These are phyloP conservation scores for Ananas comosus DNA, from an alignment of 176 grass and related monocot species.

Conservation along the genomic window DNA sequence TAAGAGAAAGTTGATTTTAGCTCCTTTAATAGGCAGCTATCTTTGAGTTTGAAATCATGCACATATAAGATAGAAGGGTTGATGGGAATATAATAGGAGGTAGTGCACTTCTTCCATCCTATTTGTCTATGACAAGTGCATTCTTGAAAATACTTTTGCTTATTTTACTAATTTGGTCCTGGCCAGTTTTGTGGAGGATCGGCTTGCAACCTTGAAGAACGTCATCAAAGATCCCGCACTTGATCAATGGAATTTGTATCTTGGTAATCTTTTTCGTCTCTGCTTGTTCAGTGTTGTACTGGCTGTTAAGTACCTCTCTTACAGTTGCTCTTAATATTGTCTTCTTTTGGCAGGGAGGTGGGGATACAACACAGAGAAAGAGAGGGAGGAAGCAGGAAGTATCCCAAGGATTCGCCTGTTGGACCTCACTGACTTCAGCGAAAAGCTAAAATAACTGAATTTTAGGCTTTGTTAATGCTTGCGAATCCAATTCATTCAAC, in stretches of 20 bases:
- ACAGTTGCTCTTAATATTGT: neutral
- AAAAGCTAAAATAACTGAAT: constrained; percentile 55
- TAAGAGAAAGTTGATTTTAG: no score
- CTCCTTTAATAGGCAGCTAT: no score
- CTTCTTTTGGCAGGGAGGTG: constrained; percentile 42
- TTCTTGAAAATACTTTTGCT: neutral
- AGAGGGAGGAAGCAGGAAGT: constrained; percentile 51
- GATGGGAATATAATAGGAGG: neutral
- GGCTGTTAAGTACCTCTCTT: neutral
- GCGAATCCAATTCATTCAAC: no score
- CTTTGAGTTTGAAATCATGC: no score
- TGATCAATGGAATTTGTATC: constrained; percentile 75
- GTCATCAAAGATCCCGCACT: constrained; percentile 79
- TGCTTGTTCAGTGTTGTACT: neutral
- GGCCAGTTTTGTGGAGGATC: constrained; percentile 70
- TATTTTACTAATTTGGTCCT: constrained; percentile 9
- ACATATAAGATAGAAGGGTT: neutral
- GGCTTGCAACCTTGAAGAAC: constrained; percentile 69
- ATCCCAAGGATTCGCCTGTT: constrained; percentile 57
- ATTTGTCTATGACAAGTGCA: neutral
- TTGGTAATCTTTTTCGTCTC: constrained; percentile 33
- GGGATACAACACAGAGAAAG: constrained; percentile 78
- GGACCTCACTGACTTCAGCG: constrained; percentile 63
- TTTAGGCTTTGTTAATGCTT: neutral
- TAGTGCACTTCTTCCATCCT: neutral